Conservation (phyloP, 2,329 filamentous ascomycete genomes). For the Fusarium tupiense region DNA sequence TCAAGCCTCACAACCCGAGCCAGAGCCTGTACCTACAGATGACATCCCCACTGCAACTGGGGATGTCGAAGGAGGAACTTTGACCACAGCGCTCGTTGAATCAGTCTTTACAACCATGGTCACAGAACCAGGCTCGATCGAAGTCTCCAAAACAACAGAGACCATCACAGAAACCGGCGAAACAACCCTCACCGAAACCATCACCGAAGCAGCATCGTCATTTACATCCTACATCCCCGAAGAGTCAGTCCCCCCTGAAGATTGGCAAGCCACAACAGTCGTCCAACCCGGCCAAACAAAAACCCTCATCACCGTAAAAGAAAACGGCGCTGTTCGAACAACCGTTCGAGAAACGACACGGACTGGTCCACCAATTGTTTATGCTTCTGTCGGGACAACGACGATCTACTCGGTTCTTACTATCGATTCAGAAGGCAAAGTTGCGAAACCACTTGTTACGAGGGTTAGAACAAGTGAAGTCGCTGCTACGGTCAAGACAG, state of each 20-base stretch:
- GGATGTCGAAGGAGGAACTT: background rate
- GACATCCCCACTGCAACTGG: background rate
- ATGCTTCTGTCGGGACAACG: constrained; percentile 27
- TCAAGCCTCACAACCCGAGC: background rate
- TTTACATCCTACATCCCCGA: background rate
- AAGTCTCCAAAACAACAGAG: constrained; percentile 1
- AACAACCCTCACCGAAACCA: background rate
- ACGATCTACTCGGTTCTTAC: constrained; percentile 33
- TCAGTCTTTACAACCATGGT: constrained; percentile 22
- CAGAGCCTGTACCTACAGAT: background rate
- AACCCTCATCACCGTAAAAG: background rate
- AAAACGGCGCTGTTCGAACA: constrained; percentile 10
- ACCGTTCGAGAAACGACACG: constrained; percentile 8
- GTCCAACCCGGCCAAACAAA: constrained; percentile 1
- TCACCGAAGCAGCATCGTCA: background rate
- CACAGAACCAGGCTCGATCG: background rate
- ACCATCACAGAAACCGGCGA: constrained; percentile 7
- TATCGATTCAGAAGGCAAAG: constrained; percentile 10
- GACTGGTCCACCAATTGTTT: constrained; percentile 16
- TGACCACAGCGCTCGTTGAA: constrained; percentile 26
- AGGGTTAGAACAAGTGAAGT: constrained; percentile 20
- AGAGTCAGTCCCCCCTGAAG: background rate
- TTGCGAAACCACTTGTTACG: constrained; percentile 10
- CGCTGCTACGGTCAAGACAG: constrained; percentile 23
- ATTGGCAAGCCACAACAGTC: background rate